These are phyloP conservation scores for Ottelia alismoides DNA, from an alignment of 106 monocot genomes.

Conservation along the genomic window DNA sequence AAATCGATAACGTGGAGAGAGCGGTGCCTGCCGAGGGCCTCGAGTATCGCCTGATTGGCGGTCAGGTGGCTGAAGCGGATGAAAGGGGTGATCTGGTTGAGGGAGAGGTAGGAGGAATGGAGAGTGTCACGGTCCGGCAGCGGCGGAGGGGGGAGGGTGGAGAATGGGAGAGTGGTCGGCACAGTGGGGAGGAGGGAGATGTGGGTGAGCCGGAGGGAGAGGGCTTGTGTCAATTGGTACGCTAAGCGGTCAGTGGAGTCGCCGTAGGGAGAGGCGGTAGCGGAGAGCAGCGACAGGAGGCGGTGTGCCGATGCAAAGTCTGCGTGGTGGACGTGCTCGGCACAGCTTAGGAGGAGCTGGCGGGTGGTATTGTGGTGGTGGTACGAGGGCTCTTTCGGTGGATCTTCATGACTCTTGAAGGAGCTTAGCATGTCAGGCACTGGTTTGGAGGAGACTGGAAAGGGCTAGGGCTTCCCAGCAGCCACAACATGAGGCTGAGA, in stretches of 20 bases:
- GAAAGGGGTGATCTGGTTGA: conserved; percentile 89
- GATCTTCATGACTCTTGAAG: too few relatives aligned
- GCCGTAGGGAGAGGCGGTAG: conserved; percentile 37
- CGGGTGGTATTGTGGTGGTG: conserved; percentile 15
- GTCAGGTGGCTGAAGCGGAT: conserved; percentile 93
- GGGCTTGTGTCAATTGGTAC: conserved; percentile 69
- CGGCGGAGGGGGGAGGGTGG: background rate
- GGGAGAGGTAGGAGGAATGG: conserved; percentile 39
- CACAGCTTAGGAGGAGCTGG: conserved; percentile 49
- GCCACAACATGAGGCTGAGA: conserved; percentile 1
- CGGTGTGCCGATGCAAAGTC: conserved; percentile 35
- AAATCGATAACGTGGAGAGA: conserved; percentile 81
- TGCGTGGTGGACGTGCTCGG: conserved; percentile 40
- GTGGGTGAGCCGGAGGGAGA: conserved; percentile 38
- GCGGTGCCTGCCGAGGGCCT: conserved; percentile 38
- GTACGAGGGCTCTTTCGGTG: too few relatives aligned
- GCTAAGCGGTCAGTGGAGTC: conserved; percentile 66
- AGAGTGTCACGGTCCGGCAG: conserved; percentile 8
- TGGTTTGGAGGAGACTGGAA: too few relatives aligned
- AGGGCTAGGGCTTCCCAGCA: background rate
- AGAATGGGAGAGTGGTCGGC: background rate
- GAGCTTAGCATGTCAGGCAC: too few relatives aligned
- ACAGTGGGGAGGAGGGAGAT: conserved; percentile 2
- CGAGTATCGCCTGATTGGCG: conserved; percentile 97
- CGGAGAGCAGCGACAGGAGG: conserved; percentile 21